Evolutionary conservation across 176 grass and related monocot species (phyloP), one percentile per base, ranked within the genome.

Genomic region (Cymbopogon citratus): DNA sequence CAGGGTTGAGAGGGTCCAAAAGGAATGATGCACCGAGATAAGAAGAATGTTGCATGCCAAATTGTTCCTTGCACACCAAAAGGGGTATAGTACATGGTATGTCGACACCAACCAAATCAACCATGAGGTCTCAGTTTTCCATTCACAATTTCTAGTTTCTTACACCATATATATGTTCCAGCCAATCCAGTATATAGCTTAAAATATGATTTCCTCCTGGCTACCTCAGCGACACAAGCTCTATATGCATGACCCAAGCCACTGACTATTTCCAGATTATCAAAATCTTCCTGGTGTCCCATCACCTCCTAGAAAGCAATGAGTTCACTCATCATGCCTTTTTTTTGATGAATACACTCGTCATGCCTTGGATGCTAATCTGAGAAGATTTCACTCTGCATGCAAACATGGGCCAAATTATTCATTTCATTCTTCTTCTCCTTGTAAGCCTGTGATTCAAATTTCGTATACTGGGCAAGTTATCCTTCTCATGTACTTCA

Each of bases 141-240:
- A n/a, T n/a, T n/a, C n/a, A n/a, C n/a, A n/a, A n/a, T n/a, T n/a
- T n/a, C n/a, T n/a, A n/a, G n/a, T n/a, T n/a, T n/a, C n/a, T n/a
- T n/a, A n/a, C n/a, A n/a, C n/a, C n/a, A n/a, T n/a, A n/a, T n/a
- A 86, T 93, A 43, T 9, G 91, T 91, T 80, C 97, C 97, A 52
- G 97, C 97, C 68, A 96, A 73, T 51, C 97, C 97, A 78, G 89
- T 95, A 87, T 95, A 99, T 43, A 99, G 86, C 78, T 99, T 99
- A 45, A 86, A 91, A 74, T 73, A 93, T 68, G 80, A 92, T 69
- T 85, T 92, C 63, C 97, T 87, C 60, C 93, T 87, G 79, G 86
- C 91, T 71, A 99, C 89, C 74, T 99, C 97, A 54, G 97, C 91
- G 56, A 99, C 89, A 67, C 91, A 99, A 76, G 97, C 97, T 75